phyloP scores from a whole-genome alignment of 805 yeast species.

The Yamadazyma nakazawae region DNA sequence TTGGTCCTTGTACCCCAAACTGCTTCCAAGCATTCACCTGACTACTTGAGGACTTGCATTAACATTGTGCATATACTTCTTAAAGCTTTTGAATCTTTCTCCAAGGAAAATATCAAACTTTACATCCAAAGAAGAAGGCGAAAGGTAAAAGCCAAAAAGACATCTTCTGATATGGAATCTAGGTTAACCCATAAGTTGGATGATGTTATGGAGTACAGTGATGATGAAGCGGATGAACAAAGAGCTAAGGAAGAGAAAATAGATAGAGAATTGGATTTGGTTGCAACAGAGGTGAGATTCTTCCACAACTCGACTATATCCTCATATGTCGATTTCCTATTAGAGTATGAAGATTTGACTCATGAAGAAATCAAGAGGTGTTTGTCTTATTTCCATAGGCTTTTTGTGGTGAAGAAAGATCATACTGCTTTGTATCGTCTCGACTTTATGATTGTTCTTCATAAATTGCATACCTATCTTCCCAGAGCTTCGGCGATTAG shows the following conservation, averaged over 20 bases:
- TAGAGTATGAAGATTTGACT: constrained; percentile 58
- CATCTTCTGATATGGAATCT: constrained; percentile 21
- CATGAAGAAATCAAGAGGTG: constrained; percentile 60
- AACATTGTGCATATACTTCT: constrained; percentile 64
- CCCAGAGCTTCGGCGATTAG: constrained; percentile 46
- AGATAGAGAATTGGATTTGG: constrained; percentile 48
- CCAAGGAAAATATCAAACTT: constrained; percentile 52
- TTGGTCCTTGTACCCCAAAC: constrained; percentile 59
- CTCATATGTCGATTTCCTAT: constrained; percentile 60
- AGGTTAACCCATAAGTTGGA: constrained; percentile 11
- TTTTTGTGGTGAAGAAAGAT: constrained; percentile 59
- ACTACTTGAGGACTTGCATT: constrained; percentile 56
- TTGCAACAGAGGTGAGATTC: constrained; percentile 41
- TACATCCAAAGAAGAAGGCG: constrained; percentile 46
- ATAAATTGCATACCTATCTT: constrained; percentile 46
- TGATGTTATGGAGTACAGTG: constrained; percentile 31
- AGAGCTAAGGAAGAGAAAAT: constrained; percentile 34
- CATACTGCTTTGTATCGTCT: constrained; percentile 59
- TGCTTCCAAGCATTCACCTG: constrained; percentile 61
- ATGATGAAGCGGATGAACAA: constrained; percentile 32
- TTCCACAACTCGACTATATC: constrained; percentile 59
- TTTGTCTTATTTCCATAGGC: constrained; percentile 65
- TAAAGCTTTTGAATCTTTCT: constrained; percentile 63
- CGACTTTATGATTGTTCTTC: constrained; percentile 66
- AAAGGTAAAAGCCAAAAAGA: constrained; percentile 26